phyloP scores from a whole-genome alignment of 176 grass and related monocot genomes.

The Luzula sylvatica region DNA sequence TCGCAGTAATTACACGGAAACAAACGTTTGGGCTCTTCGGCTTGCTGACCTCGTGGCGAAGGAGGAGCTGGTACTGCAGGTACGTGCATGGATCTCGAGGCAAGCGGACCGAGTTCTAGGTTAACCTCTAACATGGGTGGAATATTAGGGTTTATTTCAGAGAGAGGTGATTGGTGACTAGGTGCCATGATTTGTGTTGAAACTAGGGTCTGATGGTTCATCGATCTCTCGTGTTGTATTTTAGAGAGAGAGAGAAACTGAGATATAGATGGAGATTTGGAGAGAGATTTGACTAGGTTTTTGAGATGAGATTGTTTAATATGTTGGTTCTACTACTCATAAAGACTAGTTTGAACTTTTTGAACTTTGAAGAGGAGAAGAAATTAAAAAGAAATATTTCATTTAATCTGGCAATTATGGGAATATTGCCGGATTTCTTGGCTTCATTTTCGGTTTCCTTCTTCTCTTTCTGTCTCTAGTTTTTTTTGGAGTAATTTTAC shows the following conservation, averaged over 20 bases:
- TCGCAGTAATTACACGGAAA: slow-evolving; percentile 44
- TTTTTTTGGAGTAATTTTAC: too few relatives aligned
- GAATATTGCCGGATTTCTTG: too few relatives aligned
- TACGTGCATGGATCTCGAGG: background rate
- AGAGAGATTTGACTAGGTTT: too few relatives aligned
- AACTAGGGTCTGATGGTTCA: background rate
- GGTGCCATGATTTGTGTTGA: background rate
- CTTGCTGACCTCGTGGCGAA: background rate
- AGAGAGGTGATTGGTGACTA: background rate
- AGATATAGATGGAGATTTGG: background rate
- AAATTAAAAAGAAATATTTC: too few relatives aligned
- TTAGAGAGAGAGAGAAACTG: slow-evolving; percentile 1
- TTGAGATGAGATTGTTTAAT: too few relatives aligned
- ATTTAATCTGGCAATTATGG: too few relatives aligned
- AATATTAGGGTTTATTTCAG: background rate
- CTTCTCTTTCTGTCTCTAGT: too few relatives aligned
- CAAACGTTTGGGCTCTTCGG: slow-evolving; percentile 31
- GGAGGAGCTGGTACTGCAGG: background rate
- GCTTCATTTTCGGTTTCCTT: too few relatives aligned
- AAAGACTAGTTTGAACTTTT: too few relatives aligned
- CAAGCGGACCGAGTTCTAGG: background rate
- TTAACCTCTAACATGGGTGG: slow-evolving; percentile 38
- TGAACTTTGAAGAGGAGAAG: too few relatives aligned
- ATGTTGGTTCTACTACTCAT: too few relatives aligned
- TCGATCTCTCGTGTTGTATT: background rate